Percentiles rank a stretch among this genome's conserved stretches.
These are phyloP conservation scores for Trichophyton benhamiae DNA, from an alignment of 2,329 filamentous ascomycete genomes.

Conservation along the genomic window DNA sequence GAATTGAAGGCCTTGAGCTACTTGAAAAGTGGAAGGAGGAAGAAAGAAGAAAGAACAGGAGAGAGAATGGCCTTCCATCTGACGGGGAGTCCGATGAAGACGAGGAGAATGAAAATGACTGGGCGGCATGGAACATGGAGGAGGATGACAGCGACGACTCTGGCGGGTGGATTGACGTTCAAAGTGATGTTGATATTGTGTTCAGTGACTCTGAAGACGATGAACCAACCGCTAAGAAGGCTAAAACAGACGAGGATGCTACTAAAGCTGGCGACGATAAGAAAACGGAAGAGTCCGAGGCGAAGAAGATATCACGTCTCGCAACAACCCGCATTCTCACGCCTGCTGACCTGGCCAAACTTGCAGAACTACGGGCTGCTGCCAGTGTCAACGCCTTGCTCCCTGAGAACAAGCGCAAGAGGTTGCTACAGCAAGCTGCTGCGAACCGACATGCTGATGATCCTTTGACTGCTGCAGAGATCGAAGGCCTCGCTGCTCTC, in stretches of 20 bases:
- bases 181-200: conserved; percentile 65
- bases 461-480: conserved; percentile 77
- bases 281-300: conserved; percentile 16
- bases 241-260: conserved; percentile 37
- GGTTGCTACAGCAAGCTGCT: conserved; percentile 32
- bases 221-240: conserved; percentile 51
- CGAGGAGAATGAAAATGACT: conserved; percentile 47
- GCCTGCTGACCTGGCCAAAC: conserved; percentile 87
- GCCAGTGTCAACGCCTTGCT: conserved; percentile 56
- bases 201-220: conserved; percentile 65
- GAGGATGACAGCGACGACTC: conserved; percentile 54
- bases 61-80: conserved; percentile 53
- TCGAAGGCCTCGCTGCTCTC: conserved; percentile 71
- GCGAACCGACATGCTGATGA: conserved; percentile 65
- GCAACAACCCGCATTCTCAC: conserved; percentile 92
- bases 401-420: conserved; percentile 29
- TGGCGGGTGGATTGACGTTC: conserved; percentile 86
- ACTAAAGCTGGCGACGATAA: conserved; percentile 26
- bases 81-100: conserved; percentile 50
- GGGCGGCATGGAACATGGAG: conserved; percentile 51
- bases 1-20: conserved; percentile 84
- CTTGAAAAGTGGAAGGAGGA: conserved; percentile 90
- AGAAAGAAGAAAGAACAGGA: conserved; percentile 60
- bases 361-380: conserved; percentile 70
- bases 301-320: conserved; percentile 47